Conservation (phyloP, 192 early-diverging fungal genomes). For the Podila clonocystis region DNA sequence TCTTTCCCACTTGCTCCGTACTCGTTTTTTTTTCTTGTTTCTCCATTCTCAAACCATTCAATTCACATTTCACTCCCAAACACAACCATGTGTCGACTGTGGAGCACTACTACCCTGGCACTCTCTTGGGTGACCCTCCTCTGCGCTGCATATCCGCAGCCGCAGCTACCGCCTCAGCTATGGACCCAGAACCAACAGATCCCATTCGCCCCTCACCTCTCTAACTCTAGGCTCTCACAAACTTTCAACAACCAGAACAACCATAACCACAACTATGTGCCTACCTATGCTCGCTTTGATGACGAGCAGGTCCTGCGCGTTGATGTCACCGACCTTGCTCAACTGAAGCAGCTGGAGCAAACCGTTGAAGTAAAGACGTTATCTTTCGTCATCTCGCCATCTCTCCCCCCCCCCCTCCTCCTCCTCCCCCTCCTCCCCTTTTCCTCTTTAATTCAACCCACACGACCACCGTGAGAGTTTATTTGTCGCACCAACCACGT, state of each 20-base stretch:
- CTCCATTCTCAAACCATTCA: neutral
- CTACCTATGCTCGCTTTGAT: constrained; percentile 31
- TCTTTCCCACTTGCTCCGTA: neutral
- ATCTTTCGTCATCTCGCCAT: neutral
- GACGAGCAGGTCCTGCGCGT: constrained; percentile 33
- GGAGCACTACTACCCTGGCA: constrained; percentile 15
- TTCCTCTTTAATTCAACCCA: neutral
- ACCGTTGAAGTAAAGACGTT: constrained; percentile 24
- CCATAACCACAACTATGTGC: neutral
- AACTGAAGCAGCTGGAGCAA: constrained; percentile 23
- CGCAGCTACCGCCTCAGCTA: neutral
- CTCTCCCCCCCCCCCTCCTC: neutral
- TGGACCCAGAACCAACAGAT: constrained; percentile 12
- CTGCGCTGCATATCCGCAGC: constrained; percentile 18
- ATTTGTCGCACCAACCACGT: no score
- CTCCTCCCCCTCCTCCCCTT: neutral
- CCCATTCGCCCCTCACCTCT: constrained; percentile 1
- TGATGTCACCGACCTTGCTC: constrained; percentile 18
- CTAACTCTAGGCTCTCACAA: neutral
- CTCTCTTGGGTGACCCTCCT: constrained; percentile 15
- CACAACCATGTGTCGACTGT: constrained; percentile 17
- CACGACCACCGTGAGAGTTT: no score
- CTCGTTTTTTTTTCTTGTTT: neutral
- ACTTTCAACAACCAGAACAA: neutral
- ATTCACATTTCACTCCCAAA: neutral